Percentiles rank a stretch among this genome's conserved stretches.
Evolutionary conservation across 345 rosid genomes (phyloP).

Genomic region (Noccaea caerulescens): DNA sequence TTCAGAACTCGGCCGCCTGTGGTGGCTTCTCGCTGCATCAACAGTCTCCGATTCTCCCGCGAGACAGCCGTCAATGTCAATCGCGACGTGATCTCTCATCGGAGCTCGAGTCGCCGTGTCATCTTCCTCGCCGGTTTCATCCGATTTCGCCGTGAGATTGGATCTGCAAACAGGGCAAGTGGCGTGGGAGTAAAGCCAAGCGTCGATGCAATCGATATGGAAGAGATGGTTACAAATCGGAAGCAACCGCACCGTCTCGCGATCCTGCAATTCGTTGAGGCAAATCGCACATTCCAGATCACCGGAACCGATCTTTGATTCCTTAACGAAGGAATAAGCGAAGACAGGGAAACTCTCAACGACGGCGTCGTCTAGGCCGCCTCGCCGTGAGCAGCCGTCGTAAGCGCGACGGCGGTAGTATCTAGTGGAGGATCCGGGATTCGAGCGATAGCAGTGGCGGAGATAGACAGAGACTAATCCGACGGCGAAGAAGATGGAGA

Average conservation of each 20-base stretch:
- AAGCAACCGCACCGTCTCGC: conserved; percentile 49
- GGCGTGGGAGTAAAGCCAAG: conserved; percentile 55
- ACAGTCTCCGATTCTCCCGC: conserved; percentile 17
- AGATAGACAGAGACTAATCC: conserved; percentile 40
- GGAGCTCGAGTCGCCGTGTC: neutral
- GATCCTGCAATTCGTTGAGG: conserved; percentile 53
- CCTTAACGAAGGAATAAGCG: conserved; percentile 60
- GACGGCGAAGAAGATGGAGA: conserved; percentile 31
- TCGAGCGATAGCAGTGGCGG: conserved; percentile 26
- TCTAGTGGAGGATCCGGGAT: neutral
- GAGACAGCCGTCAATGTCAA: conserved; percentile 35
- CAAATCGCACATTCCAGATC: conserved; percentile 63
- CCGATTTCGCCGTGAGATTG: conserved; percentile 45
- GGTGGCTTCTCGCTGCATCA: conserved; percentile 12
- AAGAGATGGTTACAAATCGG: conserved; percentile 63
- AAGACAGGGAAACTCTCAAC: conserved; percentile 65
- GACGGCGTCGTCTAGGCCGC: conserved; percentile 57
- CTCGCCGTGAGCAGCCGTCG: conserved; percentile 21
- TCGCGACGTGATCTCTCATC: conserved; percentile 38
- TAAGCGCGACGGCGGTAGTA: neutral
- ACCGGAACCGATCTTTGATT: conserved; percentile 49
- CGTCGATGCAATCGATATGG: conserved; percentile 59
- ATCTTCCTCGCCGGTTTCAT: conserved; percentile 4
- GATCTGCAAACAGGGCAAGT: conserved; percentile 72
- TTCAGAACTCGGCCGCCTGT: conserved; percentile 16